These are phyloP conservation scores for Rhododendron molle DNA, from an alignment of 148 eudicot genomes.

Conservation along the genomic window DNA sequence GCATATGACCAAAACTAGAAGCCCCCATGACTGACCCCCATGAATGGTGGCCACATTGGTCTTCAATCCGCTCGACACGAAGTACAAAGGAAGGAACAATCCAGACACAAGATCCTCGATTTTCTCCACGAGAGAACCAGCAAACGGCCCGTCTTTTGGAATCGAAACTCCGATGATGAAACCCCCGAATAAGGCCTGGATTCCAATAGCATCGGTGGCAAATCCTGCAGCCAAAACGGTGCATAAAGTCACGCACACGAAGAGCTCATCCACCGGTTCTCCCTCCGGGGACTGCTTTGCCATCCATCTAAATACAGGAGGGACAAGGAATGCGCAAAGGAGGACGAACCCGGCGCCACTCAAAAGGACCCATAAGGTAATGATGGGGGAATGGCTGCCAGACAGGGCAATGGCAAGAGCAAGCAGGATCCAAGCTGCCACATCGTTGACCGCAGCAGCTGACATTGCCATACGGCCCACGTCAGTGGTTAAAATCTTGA, in stretches of 20 bases:
- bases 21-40: slow-evolving; percentile 83
- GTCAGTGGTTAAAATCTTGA: slow-evolving; percentile 77
- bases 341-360: slow-evolving; percentile 44
- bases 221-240: slow-evolving; percentile 76
- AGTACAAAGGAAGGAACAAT: slow-evolving; percentile 74
- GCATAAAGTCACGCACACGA: slow-evolving; percentile 49
- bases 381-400: slow-evolving; percentile 51
- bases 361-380: slow-evolving; percentile 68
- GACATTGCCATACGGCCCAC: slow-evolving; percentile 87
- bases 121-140: slow-evolving; percentile 70
- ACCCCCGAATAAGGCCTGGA: slow-evolving; percentile 86
- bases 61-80: slow-evolving; percentile 76
- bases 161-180: slow-evolving; percentile 71
- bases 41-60: slow-evolving; percentile 68
- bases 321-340: slow-evolving; percentile 36
- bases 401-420: slow-evolving; percentile 81
- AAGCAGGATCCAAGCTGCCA: slow-evolving; percentile 85
- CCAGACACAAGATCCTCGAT: slow-evolving; percentile 87
- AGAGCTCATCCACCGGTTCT: slow-evolving; percentile 71
- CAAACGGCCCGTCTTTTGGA: slow-evolving; percentile 75
- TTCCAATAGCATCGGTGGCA: slow-evolving; percentile 69
- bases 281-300: slow-evolving; percentile 57
- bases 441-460: slow-evolving; percentile 85
- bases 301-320: slow-evolving; percentile 63
- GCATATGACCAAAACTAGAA: slow-evolving; percentile 60